Evolutionary conservation across 176 grass and related monocot species (phyloP).

Genomic region (Themeda triandra): DNA sequence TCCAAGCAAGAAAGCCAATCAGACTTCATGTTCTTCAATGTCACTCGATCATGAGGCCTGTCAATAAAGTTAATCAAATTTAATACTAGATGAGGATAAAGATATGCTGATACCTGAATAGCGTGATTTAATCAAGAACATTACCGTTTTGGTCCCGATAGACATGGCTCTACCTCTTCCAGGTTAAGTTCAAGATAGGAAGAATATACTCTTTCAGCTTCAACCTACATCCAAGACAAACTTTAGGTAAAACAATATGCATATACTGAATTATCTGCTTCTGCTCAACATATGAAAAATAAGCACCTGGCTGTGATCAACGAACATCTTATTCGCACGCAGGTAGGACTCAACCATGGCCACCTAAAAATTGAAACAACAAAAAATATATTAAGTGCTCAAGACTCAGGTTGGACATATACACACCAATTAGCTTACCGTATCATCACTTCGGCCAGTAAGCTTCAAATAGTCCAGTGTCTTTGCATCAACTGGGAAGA

Average conservation of each 20-base stretch:
- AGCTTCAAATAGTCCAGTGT: constrained; percentile 89
- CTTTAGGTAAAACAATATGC: constrained; percentile 11
- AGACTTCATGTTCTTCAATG: constrained; percentile 88
- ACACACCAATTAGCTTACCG: constrained; percentile 39
- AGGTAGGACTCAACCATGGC: constrained; percentile 94
- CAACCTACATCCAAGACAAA: constrained; percentile 50
- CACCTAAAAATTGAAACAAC: constrained; percentile 53
- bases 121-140: not conserved
- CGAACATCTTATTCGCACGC: constrained; percentile 89
- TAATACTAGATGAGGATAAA: constrained; percentile 22
- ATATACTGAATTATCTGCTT: not conserved
- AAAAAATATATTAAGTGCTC: constrained; percentile 7
- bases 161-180: constrained; percentile 81
- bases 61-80: constrained; percentile 5
- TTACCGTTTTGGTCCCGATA: constrained; percentile 98
- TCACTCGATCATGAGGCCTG: constrained; percentile 96
- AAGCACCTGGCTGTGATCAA: constrained; percentile 80
- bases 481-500: constrained; percentile 90
- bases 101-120: not conserved
- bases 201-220: constrained; percentile 89
- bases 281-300: not conserved
- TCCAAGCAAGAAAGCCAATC: constrained; percentile 97
- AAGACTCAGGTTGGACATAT: constrained; percentile 13
- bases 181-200: constrained; percentile 93
- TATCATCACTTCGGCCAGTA: constrained; percentile 93